phyloP scores from a whole-genome alignment of 192 early-diverging fungal genomes.

The Entophlyctis luteolus region DNA sequence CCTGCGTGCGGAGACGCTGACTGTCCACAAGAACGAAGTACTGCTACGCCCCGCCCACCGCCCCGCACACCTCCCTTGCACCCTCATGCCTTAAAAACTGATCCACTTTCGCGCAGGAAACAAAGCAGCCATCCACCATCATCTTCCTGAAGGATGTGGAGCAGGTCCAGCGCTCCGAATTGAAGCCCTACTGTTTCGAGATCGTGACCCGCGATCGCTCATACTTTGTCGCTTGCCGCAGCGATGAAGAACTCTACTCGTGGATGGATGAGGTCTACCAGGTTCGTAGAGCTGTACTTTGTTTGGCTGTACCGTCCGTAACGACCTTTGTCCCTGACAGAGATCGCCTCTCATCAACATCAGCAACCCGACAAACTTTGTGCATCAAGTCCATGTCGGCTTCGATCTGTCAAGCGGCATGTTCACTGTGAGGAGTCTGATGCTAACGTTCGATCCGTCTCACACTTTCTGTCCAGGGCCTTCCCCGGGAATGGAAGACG shows the following conservation, averaged over 20 bases:
- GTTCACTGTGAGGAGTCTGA: slow-evolving; percentile 38
- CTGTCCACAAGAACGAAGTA: slow-evolving; percentile 92
- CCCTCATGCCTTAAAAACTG: too few species aligned
- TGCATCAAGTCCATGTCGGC: slow-evolving; percentile 74
- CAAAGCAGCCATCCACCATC: slow-evolving; percentile 57
- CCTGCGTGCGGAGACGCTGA: slow-evolving; percentile 81
- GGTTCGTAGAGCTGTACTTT: too few species aligned
- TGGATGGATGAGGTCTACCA: slow-evolving; percentile 99
- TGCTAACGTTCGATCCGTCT: neutral
- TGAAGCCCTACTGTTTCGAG: slow-evolving; percentile 92
- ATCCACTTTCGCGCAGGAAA: slow-evolving; percentile 14
- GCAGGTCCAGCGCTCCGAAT: slow-evolving; percentile 77
- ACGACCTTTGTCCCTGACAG: slow-evolving; percentile 26
- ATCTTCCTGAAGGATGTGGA: slow-evolving; percentile 92
- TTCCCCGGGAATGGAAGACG: slow-evolving; percentile 93
- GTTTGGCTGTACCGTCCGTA: too few species aligned
- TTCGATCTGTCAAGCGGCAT: slow-evolving; percentile 46
- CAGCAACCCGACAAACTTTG: slow-evolving; percentile 79
- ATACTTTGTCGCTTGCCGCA: slow-evolving; percentile 87
- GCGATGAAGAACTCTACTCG: slow-evolving; percentile 94
- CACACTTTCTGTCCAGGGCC: slow-evolving; percentile 50
- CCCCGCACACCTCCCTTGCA: too few species aligned
- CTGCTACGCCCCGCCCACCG: neutral
- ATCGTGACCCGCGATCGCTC: slow-evolving; percentile 88
- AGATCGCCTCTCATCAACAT: slow-evolving; percentile 70